Base-by-base conservation (phyloP, 345 rosid genomes). In the Chamaenerion angustifolium region DNA sequence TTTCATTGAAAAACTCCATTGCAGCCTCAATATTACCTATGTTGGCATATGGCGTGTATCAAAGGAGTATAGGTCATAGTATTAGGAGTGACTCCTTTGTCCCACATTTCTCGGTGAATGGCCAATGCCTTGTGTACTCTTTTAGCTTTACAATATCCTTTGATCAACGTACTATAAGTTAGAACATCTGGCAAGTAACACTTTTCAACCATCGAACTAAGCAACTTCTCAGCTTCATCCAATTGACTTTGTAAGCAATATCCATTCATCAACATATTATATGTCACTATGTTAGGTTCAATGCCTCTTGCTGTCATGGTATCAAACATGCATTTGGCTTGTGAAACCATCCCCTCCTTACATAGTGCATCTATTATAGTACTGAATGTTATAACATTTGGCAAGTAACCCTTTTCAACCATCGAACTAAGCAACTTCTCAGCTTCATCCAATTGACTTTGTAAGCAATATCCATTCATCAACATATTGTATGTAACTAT, bases 21-120 rank as follows among this genome's bases (percentile, higher is more conserved):
- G 4, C 25, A 21, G 4, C 25, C 25, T 21, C 4, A 21, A 21
- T 21, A 21, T 21, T 21, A 21, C 15, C 64, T 52, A 37, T 17
- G 31, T 42, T 45, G 43, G 46, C 11, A 52, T 31, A 60, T 51
- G 16, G 52, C 52, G 11, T 3, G 18, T 35, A 52, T 45, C 11
- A 52, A 41, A 52, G 56, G 11, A 14, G 14, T 51, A 51, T 46
- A 52, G 25, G 54, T 46, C n/a, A n/a, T 42, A 56, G 17, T 47
- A 27, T 64, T 19, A 46, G 57, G 50, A 35, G 25, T 16, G 48
- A 63, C 51, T n/a, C 51, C 61, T 43, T 54, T 64, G 19, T 37
- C 14, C 17, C 9, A 12, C 57, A 53, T 53, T 53, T 53, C 54
- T 21, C 0, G 11, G 13, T 46, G 18, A 21, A 60, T 13, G 4